These are phyloP conservation scores for Sideroxylon spinosum DNA, from an alignment of 179 eudicot genomes.

Conservation along the genomic window DNA sequence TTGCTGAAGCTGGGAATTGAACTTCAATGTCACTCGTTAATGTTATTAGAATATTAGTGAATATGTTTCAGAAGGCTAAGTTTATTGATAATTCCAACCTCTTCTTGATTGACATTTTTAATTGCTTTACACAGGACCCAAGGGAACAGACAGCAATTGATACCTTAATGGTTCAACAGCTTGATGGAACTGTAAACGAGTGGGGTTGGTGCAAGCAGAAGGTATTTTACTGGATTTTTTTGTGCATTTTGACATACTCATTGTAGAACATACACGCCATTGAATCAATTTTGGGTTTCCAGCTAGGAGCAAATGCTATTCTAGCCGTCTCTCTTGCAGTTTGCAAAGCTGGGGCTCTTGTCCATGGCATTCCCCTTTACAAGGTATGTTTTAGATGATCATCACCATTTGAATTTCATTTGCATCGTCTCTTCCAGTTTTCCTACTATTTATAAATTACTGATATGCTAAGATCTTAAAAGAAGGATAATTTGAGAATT, in stretches of 20 bases:
- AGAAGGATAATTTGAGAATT: background rate
- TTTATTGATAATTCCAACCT: background rate
- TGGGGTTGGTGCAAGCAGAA: conserved; percentile 99
- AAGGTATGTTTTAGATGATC: conserved; percentile 32
- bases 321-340: conserved; percentile 69
- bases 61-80: too few species aligned
- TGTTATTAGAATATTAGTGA: background rate
- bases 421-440: background rate
- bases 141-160: conserved; percentile 78
- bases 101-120: background rate
- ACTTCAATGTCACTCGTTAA: background rate
- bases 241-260: background rate
- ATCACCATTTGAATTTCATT: background rate
- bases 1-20: background rate
- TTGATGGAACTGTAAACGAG: conserved; percentile 88
- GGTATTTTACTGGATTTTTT: conserved; percentile 35
- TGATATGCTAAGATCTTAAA: background rate
- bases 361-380: conserved; percentile 54
- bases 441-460: background rate
- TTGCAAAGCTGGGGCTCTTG: conserved; percentile 68
- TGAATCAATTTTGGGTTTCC: conserved; percentile 15
- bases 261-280: background rate
- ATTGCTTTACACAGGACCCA: conserved; percentile 59
- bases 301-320: conserved; percentile 76
- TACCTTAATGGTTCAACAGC: conserved; percentile 90